Evolutionary conservation across 768 basidiomycete species (phyloP).

Genomic region (Agaricus sinodeliciosus): DNA sequence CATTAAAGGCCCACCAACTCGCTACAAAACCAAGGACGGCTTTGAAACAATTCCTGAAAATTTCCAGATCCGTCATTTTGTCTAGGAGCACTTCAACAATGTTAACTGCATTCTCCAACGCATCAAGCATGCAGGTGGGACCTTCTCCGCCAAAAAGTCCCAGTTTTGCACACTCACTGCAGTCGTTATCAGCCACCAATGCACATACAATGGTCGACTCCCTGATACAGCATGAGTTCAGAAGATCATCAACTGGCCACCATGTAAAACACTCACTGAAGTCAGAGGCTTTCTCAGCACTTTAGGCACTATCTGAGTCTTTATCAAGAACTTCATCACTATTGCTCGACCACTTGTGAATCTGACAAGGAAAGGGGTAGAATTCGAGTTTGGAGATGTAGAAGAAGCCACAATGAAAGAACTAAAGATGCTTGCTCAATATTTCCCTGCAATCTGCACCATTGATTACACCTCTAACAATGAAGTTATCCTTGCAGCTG

Average conservation of each 20-base stretch:
- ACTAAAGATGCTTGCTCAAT: background rate
- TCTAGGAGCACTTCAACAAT: conserved; percentile 20
- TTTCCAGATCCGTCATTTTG: conserved; percentile 18
- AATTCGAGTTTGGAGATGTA: conserved; percentile 22
- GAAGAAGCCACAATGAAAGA: conserved; percentile 3
- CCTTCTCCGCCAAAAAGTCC: too few species aligned
- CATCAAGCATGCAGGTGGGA: too few species aligned
- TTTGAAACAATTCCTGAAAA: conserved; percentile 3
- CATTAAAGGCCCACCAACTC: conserved; percentile 23
- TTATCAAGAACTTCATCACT: conserved; percentile 21
- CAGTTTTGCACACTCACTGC: too few species aligned
- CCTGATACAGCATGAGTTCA: conserved; percentile 17
- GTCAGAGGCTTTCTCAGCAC: conserved; percentile 24
- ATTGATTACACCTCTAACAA: conserved; percentile 12
- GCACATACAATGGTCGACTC: conserved; percentile 23
- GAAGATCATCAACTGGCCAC: conserved; percentile 25
- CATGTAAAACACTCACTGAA: conserved; percentile 13
- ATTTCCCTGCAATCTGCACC: conserved; percentile 10
- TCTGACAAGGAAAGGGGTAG: conserved; percentile 15
- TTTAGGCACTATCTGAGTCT: conserved; percentile 18
- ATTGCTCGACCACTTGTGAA: conserved; percentile 15
- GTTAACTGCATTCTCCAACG: conserved; percentile 18
- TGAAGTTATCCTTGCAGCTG: conserved; percentile 17
- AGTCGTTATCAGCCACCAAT: too few species aligned
- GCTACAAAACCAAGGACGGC: conserved; percentile 19